Conservation (phyloP, 495 filamentous ascomycete genomes). For the Tricharina praecox region DNA sequence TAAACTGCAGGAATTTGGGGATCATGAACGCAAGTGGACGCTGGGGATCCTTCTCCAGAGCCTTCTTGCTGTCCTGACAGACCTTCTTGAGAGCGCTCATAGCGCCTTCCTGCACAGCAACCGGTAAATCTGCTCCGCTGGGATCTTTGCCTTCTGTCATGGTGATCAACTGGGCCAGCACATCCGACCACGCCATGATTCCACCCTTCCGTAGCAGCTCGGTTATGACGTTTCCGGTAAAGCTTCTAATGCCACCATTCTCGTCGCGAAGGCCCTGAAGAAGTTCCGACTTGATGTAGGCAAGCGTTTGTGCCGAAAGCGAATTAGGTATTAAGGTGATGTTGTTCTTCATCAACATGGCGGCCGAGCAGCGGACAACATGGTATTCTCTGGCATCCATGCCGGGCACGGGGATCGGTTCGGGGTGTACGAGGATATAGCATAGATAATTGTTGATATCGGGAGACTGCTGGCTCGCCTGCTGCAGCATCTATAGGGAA, state of each 20-base stretch:
- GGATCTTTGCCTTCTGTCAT: conserved; percentile 55
- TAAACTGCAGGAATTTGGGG: conserved; percentile 79
- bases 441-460: conserved; percentile 96
- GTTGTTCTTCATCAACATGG: conserved; percentile 89
- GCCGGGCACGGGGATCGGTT: conserved; percentile 34
- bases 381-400: conserved; percentile 46
- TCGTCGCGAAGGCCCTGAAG: conserved; percentile 64
- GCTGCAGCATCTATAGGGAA: conserved; percentile 73
- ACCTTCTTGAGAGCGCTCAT: conserved; percentile 87
- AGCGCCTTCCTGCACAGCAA: conserved; percentile 57
- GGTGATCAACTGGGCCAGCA: conserved; percentile 61
- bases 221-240: conserved; percentile 88
- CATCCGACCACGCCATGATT: conserved; percentile 76
- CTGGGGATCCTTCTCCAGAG: conserved; percentile 67
- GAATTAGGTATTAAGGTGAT: conserved; percentile 52
- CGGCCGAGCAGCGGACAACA: conserved; percentile 67
- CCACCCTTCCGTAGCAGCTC: conserved; percentile 75
- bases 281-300: conserved; percentile 61
- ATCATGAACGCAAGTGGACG: conserved; percentile 76
- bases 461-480: conserved; percentile 65
- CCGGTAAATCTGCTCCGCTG: conserved; percentile 31
- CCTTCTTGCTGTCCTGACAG: conserved; percentile 84
- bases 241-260: conserved; percentile 65
- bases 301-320: conserved; percentile 50
- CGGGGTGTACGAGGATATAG: conserved; percentile 63